A percentile compares a stretch with the other conserved stretches of the same genome.
Conservation (phyloP, 2,329 filamentous ascomycete species). For the Cadophora sp. region DNA sequence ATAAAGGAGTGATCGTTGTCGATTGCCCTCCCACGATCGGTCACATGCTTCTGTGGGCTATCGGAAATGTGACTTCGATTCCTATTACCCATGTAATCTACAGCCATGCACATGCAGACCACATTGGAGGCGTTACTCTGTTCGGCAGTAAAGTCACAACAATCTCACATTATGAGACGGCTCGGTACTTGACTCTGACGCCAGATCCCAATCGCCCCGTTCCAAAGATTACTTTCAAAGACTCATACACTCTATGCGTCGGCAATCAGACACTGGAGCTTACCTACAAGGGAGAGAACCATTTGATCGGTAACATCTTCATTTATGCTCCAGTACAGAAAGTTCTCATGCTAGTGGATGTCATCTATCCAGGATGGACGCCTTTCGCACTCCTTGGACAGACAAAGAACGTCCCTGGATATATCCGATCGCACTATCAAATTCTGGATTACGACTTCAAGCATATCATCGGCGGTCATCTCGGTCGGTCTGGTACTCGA, state of each 20-base stretch:
- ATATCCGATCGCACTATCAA: constrained; percentile 39
- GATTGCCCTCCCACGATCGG: constrained; percentile 41
- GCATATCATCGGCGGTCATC: constrained; percentile 39
- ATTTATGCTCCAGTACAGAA: constrained; percentile 39
- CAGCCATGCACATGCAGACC: constrained; percentile 40
- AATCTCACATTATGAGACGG: constrained; percentile 38
- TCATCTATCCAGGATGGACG: constrained; percentile 40
- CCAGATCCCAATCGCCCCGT: constrained; percentile 35
- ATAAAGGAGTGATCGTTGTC: constrained; percentile 40
- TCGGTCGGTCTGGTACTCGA: constrained; percentile 34
- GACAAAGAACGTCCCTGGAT: constrained; percentile 38
- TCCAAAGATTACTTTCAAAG: constrained; percentile 35
- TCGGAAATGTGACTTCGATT: constrained; percentile 37
- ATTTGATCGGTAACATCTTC: constrained; percentile 42
- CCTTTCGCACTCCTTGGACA: constrained; percentile 37
- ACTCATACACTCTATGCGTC: constrained; percentile 29
- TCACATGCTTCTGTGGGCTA: constrained; percentile 35
- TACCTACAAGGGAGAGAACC: constrained; percentile 39
- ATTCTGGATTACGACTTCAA: constrained; percentile 42
- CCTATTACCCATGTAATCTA: constrained; percentile 40
- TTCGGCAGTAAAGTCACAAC: constrained; percentile 28
- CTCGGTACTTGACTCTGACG: constrained; percentile 24
- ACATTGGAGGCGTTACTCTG: constrained; percentile 36
- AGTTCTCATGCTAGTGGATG: constrained; percentile 40
- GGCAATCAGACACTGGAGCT: constrained; percentile 42